Conservation (phyloP, 2,329 filamentous ascomycete species). For the Aspergillus awamori region DNA sequence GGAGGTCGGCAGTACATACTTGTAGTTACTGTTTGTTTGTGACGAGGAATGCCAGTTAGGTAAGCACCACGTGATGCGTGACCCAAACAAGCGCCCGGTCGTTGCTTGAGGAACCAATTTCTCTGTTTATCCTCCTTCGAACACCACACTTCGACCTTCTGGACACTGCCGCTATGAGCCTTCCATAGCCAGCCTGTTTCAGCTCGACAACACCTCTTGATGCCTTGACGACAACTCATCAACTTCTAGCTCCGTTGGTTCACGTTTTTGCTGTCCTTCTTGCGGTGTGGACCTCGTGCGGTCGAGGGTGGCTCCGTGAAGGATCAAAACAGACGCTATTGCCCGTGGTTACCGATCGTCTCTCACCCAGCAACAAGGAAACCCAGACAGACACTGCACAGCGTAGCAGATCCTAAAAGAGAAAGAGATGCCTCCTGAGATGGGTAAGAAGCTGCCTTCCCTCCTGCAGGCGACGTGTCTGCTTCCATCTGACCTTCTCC, state of each 20-base stretch:
- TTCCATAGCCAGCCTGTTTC: conserved; percentile 21
- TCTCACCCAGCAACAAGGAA: conserved; percentile 26
- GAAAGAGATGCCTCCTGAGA: conserved; percentile 36
- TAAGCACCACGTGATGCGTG: conserved; percentile 35
- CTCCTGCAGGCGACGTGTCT: conserved; percentile 13
- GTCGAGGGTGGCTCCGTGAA: conserved; percentile 28
- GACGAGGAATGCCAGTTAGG: conserved; percentile 28
- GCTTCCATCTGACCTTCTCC: conserved; percentile 1
- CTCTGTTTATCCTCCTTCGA: conserved; percentile 44
- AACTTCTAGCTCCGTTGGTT: background rate
- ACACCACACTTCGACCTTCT: conserved; percentile 19
- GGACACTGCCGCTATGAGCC: conserved; percentile 29
- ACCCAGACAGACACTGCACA: conserved; percentile 22
- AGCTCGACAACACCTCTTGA: conserved; percentile 12
- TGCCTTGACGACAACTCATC: conserved; percentile 15
- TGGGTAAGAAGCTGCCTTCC: conserved; percentile 32
- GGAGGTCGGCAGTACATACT: background rate
- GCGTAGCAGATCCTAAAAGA: conserved; percentile 21
- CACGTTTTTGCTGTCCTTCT: conserved; percentile 6
- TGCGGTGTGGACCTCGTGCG: conserved; percentile 21
- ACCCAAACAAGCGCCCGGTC: conserved; percentile 31
- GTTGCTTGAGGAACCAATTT: conserved; percentile 47
- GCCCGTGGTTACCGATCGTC: conserved; percentile 32
- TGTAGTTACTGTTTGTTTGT: conserved; percentile 3
- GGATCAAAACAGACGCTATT: conserved; percentile 35